These are phyloP conservation scores for Trichoderma breve DNA, from an alignment of 2,329 filamentous ascomycete species.

Conservation along the genomic window DNA sequence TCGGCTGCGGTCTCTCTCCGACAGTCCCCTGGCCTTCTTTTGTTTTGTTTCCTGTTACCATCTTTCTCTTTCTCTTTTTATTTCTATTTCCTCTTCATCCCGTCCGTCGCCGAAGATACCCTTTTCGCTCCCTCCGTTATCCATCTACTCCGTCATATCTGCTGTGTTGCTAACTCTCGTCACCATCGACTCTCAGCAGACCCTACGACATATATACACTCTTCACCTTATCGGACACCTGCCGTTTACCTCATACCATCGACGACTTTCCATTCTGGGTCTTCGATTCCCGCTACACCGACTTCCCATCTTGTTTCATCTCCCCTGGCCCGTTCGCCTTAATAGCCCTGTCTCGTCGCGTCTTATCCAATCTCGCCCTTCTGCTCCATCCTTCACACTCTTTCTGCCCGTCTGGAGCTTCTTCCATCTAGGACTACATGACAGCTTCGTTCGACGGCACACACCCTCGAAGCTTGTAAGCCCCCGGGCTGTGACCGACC, in stretches of 20 bases:
- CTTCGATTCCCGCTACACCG: conserved; percentile 23
- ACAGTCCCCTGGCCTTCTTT: conserved; percentile 9
- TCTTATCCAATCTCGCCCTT: not conserved
- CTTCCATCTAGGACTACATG: conserved; percentile 38
- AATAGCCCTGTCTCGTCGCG: conserved; percentile 17
- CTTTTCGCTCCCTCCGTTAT: not conserved
- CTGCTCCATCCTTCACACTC: not conserved
- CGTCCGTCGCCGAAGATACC: not conserved
- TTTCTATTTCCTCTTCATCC: not conserved
- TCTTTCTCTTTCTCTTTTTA: conserved; percentile 1
- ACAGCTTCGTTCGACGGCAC: conserved; percentile 35
- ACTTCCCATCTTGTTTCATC: conserved; percentile 23
- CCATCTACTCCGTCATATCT: not conserved
- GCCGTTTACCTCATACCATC: conserved; percentile 24
- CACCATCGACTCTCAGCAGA: conserved; percentile 24
- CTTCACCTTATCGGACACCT: conserved; percentile 35
- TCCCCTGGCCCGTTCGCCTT: conserved; percentile 23
- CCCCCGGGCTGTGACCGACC: conserved; percentile 36
- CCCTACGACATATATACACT: conserved; percentile 22
- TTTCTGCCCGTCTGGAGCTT: conserved; percentile 8
- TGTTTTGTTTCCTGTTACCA: conserved; percentile 8
- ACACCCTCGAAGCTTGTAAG: conserved; percentile 38
- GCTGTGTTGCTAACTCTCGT: conserved; percentile 23
- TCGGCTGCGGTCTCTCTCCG: conserved; percentile 15
- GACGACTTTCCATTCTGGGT: conserved; percentile 23